Base-by-base conservation (phyloP, 371 early-diverging fungal species). In the Capillidium rhysosporum region DNA sequence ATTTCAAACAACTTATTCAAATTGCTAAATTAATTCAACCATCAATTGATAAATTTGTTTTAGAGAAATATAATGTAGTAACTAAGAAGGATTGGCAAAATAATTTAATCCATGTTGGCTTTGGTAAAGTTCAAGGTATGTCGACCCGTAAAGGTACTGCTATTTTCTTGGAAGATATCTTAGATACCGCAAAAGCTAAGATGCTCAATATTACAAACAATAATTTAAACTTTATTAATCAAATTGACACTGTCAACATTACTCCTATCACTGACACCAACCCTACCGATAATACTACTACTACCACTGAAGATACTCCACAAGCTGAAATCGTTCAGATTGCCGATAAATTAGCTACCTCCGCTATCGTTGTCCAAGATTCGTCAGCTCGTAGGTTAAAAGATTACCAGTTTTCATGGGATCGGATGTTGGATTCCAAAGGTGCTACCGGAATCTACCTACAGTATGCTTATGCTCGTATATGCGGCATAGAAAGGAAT, bases 381-480 rank as follows among this genome's bases (percentile, higher is more conserved):
- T 89, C 98, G 78, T 68, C 74, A 40, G 83, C 93, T 18, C 82
- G 83, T 57, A 75, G 99, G 38, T 70, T 72, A 52, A 93, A 92
- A 69, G 91, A 94, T 60, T 99, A 99, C 62, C 79, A 78, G 23
- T 97, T 99, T 68, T 77, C 86, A 57, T 91, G 91, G 88, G 77
- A 83, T 58, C 77, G 91, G 40, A 92, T 96, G 82, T 79, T 89
- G 24, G 81, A 84, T 58, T 82, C 89, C 49, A 86, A 84, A 49
- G 98, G 97, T 31, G 90, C 92, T 65, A 98, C 98, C 0, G 99
- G 99, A 1, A 89, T 97, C 5, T 98, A 93, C 67, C 65, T 98
- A 8, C 98, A 98, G 70, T 99, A 85, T 65, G 86, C 94, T 14
- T 86, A 94, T 68, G 85, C 94, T 10, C 81, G 92, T 64, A 73